Evolutionary conservation across 192 early-diverging fungal species (phyloP), one percentile per base, ranked within the genome.

Genomic region (Linderina pennispora): DNA sequence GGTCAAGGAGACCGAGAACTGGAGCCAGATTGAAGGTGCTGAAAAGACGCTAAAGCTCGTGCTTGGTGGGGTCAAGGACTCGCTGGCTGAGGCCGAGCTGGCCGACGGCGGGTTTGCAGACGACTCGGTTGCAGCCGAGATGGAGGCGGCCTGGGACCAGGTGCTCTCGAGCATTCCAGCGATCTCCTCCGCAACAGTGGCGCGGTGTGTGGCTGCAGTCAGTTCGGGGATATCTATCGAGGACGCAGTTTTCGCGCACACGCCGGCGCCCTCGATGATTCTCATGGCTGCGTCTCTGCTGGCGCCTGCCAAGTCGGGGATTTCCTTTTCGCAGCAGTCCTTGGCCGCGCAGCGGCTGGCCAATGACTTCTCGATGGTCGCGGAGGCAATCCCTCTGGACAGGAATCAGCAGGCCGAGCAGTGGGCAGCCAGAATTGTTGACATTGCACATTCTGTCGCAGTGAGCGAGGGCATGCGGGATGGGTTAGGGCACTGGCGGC

Each of bases 21-120:
- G 68, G 68, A 43, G 50, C 18, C 62, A 72, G 48, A 49, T 46
- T 5, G 52, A 65, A 35, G 48, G 62, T 6, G 61, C 53, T 4
- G 68, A 72, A 26, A 72, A 72, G 46, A 72, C 68, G 4, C 36
- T 72, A 19, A 55, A 59, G 50, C 53, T 72, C 1, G 58, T 65
- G 15, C 52, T 72, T 23, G 62, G 62, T 20, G 54, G 62, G 13
- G 50, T 65, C 41, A 65, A 65, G 38, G 62, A 65, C 20, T 40
- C 58, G 25, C 35, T 61, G 23, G 23, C 40, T 9, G 55, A 53
- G n/a, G 23, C 39, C 34, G 31, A 11, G 2, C 28, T 17, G n/a
- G 18, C 42, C 21, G 4, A 28, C n/a, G 44, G 44, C 13, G 32
- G 26, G 21, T 16, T 26, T 15, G 31, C 19, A 38, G 42, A n/a